Conservation (phyloP, 306 rosid species). For the Vachellia collinsii region DNA sequence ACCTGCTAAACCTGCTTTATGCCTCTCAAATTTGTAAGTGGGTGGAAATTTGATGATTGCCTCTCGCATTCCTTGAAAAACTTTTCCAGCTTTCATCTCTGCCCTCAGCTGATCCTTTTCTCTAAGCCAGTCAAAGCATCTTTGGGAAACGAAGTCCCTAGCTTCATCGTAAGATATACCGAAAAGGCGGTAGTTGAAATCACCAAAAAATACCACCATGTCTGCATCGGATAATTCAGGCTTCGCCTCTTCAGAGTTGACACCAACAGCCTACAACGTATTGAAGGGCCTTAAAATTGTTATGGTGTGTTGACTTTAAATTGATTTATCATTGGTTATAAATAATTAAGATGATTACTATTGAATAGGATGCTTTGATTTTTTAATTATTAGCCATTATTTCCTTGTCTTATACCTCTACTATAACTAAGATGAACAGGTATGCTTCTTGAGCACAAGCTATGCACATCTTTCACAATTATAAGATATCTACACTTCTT, state of each 20-base stretch:
- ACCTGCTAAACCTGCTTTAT: slow-evolving; percentile 91
- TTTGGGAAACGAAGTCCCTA: slow-evolving; percentile 97
- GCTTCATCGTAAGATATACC: slow-evolving; percentile 99
- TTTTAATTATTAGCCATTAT: not conserved
- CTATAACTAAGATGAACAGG: not conserved
- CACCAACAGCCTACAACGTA: slow-evolving; percentile 58
- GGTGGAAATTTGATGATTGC: slow-evolving; percentile 94
- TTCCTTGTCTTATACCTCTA: not conserved
- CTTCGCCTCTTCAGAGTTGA: slow-evolving; percentile 74
- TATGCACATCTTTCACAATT: not conserved
- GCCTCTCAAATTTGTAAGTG: slow-evolving; percentile 96
- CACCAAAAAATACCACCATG: slow-evolving; percentile 95
- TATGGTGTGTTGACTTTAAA: not conserved
- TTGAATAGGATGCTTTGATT: not conserved
- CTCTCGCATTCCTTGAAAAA: slow-evolving; percentile 99
- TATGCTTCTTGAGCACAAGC: not conserved
- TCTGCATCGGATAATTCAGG: slow-evolving; percentile 93
- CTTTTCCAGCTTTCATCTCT: slow-evolving; percentile 95
- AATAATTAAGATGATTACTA: not conserved
- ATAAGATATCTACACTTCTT: not conserved
- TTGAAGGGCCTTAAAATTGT: slow-evolving; percentile 36
- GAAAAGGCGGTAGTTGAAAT: slow-evolving; percentile 92
- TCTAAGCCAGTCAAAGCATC: slow-evolving; percentile 99
- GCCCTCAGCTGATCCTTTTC: slow-evolving; percentile 98
- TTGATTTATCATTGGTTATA: not conserved